Evolutionary conservation across 2,329 filamentous ascomycete genomes (phyloP).

Genomic region (Cytospora leucostoma): DNA sequence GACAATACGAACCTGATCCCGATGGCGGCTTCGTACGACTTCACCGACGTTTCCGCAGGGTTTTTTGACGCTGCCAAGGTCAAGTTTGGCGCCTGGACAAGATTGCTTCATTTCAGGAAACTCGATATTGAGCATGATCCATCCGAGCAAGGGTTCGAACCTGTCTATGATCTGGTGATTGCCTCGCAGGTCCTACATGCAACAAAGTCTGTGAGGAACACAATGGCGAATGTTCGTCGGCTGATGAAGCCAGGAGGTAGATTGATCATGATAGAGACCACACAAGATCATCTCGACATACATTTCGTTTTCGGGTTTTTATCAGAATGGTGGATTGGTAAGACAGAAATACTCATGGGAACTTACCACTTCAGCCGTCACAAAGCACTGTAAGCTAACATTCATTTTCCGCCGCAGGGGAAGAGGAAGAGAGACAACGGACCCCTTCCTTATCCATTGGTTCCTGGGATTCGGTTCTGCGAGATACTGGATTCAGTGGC

Average conservation of each 20-base stretch:
- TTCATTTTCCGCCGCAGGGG: too few species aligned
- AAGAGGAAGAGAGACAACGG: constrained; percentile 31
- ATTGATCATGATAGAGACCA: constrained; percentile 23
- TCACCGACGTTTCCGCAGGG: too few species aligned
- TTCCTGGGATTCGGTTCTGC: constrained; percentile 30
- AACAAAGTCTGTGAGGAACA: constrained; percentile 29
- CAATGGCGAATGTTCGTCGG: constrained; percentile 32
- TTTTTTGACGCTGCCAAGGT: too few species aligned
- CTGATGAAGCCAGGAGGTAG: constrained; percentile 34
- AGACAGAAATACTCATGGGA: too few species aligned
- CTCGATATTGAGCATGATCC: too few species aligned
- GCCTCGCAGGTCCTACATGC: constrained; percentile 37
- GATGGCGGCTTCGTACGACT: too few species aligned
- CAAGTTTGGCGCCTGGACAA: too few species aligned
- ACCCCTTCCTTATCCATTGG: constrained; percentile 32
- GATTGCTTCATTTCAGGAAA: too few species aligned
- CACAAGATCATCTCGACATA: constrained; percentile 23
- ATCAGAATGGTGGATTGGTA: constrained; percentile 37
- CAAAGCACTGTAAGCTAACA: too few species aligned
- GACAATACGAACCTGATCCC: too few species aligned
- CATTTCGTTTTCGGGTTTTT: constrained; percentile 34
- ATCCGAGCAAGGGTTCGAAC: too few species aligned
- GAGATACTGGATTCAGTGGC: constrained; percentile 26
- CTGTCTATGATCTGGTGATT: constrained; percentile 39
- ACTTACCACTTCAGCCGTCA: too few species aligned